Evolutionary conservation across 345 rosid species (phyloP).

Genomic region (Passiflora organensis): DNA sequence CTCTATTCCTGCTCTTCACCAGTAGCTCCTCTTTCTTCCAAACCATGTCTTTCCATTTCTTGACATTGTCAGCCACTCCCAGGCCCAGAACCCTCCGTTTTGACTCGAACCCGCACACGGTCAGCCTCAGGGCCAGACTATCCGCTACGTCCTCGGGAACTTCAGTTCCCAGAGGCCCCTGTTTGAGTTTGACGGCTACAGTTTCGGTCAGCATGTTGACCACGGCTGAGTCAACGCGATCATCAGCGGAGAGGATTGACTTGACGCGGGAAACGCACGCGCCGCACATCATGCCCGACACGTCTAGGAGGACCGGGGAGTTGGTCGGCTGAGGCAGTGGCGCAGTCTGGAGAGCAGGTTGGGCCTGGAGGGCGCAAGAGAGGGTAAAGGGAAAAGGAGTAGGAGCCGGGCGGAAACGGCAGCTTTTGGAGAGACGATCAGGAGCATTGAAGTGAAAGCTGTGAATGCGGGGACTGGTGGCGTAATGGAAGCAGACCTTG

Average conservation of each 20-base stretch:
- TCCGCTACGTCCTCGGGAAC: constrained; percentile 41
- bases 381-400: constrained; percentile 23
- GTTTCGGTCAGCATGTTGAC: constrained; percentile 92
- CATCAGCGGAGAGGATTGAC: constrained; percentile 61
- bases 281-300: constrained; percentile 93
- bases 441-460: constrained; percentile 10
- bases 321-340: constrained; percentile 18
- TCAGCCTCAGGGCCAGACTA: constrained; percentile 62
- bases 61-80: constrained; percentile 73
- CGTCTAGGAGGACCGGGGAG: constrained; percentile 59
- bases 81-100: constrained; percentile 67
- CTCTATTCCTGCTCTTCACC: constrained; percentile 69
- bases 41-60: constrained; percentile 73
- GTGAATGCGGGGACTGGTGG: constrained; percentile 8
- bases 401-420: constrained; percentile 17
- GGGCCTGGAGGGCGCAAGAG: constrained; percentile 47
- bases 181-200: constrained; percentile 63
- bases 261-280: constrained; percentile 84
- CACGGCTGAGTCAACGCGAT: constrained; percentile 72
- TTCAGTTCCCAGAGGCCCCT: constrained; percentile 23
- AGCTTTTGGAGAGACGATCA: constrained; percentile 14
- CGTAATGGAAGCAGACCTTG: constrained; percentile 19
- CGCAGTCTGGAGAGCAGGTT: constrained; percentile 24
- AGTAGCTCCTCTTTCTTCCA: constrained; percentile 75
- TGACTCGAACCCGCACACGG: constrained; percentile 75